A percentile compares a stretch with the other conserved stretches of the same genome.
Evolutionary conservation across 1,284 basidiomycete genomes (phyloP).

Genomic region (Inonotus hispidus): DNA sequence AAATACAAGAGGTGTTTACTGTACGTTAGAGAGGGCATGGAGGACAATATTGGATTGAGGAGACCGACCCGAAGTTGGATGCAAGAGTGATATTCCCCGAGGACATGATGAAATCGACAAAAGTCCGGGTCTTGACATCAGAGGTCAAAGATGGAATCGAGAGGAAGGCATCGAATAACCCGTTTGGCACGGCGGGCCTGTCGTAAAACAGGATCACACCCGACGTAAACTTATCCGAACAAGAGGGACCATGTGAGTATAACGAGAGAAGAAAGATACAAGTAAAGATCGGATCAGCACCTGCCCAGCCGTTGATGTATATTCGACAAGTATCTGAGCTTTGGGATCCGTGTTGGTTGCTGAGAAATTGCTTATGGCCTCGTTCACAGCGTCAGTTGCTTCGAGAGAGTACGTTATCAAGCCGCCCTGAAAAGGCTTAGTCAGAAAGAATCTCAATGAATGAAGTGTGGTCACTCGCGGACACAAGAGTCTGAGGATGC

Average conservation of each 20-base stretch:
- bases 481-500: constrained; percentile 10
- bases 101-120: constrained; percentile 1
- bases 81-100: constrained; percentile 11
- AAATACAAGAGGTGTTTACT: neutral
- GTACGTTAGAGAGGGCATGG: neutral
- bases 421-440: constrained; percentile 2
- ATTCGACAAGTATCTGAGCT: constrained; percentile 32
- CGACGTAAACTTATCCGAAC: too few relatives aligned
- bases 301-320: constrained; percentile 5
- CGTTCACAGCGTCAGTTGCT: constrained; percentile 5
- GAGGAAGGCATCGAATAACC: constrained; percentile 13
- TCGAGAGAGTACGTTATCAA: constrained; percentile 2
- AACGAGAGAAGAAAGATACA: too few relatives aligned
- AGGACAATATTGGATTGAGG: neutral
- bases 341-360: constrained; percentile 16
- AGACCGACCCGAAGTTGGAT: constrained; percentile 5
- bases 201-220: constrained; percentile 20
- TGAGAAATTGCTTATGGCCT: constrained; percentile 11
- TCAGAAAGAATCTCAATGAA: neutral
- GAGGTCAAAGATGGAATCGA: neutral
- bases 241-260: neutral
- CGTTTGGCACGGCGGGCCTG: neutral
- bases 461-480: neutral
- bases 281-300: constrained; percentile 2
- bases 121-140: constrained; percentile 3